Percentiles rank a stretch among this genome's conserved stretches.
Conservation (phyloP, 345 rosid species). For the Trapa incisa region DNA sequence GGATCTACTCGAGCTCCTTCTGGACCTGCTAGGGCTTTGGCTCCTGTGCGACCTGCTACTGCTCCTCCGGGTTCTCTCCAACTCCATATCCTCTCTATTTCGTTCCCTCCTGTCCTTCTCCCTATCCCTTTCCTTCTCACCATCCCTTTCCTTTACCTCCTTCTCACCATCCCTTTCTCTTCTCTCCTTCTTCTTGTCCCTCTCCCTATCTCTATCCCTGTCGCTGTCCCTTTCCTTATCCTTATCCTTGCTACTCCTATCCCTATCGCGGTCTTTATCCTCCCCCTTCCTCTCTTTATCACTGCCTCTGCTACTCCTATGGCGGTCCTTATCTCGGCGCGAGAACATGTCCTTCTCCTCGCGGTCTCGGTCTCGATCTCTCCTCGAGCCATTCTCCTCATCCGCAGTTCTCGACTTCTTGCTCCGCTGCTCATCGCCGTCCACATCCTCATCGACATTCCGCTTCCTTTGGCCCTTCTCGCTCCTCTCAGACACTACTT, state of each 20-base stretch:
- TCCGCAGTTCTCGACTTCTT: conserved; percentile 52
- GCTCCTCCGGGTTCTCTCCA: conserved; percentile 15
- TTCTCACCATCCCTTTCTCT: conserved; percentile 22
- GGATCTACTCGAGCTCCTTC: conserved; percentile 25
- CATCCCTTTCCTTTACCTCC: conserved; percentile 10
- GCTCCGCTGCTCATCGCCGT: conserved; percentile 35
- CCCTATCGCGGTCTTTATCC: conserved; percentile 11
- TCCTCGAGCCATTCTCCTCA: conserved; percentile 39
- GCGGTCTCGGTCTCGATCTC: conserved; percentile 14
- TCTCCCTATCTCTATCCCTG: conserved; percentile 26
- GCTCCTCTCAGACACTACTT: conserved; percentile 18
- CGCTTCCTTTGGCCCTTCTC: conserved; percentile 64
- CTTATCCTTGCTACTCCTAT: conserved; percentile 21
- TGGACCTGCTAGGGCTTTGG: conserved; percentile 20
- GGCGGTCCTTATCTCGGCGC: conserved; percentile 29
- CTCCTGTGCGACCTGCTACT: conserved; percentile 11
- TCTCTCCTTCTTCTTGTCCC: conserved; percentile 25
- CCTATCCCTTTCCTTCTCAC: not conserved
- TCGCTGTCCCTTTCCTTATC: conserved; percentile 23
- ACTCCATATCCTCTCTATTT: no score
- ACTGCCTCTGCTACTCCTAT: conserved; percentile 29
- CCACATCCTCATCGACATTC: conserved; percentile 35
- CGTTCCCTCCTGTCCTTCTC: no score
- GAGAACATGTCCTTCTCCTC: conserved; percentile 15
- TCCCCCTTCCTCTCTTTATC: conserved; percentile 4